A percentile compares a stretch with the other conserved stretches of the same genome.
phyloP scores from a whole-genome alignment of 1,284 basidiomycete genomes.

The Cryptococcus wingfieldii region DNA sequence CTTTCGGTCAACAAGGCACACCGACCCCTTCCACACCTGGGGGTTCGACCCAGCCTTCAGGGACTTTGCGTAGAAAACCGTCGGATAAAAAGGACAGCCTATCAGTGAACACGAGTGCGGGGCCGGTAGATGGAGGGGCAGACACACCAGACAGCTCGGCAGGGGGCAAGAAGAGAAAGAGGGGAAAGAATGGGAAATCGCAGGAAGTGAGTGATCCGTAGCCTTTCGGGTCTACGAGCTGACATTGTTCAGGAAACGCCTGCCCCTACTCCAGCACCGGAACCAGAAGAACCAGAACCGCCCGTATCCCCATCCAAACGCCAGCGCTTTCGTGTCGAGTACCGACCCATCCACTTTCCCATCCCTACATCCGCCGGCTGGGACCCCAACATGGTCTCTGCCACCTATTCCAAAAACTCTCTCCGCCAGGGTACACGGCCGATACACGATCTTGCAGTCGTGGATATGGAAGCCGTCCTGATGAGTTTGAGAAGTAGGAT shows the following conservation, averaged over 20 bases:
- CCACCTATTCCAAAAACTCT: constrained; percentile 61
- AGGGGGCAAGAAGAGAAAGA: constrained; percentile 20
- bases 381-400: constrained; percentile 63
- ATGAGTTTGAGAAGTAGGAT: constrained; percentile 86
- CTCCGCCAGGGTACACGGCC: constrained; percentile 61
- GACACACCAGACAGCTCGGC: background rate
- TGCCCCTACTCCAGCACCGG: background rate
- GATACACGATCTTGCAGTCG: constrained; percentile 53
- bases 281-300: constrained; percentile 1
- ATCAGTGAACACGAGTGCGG: constrained; percentile 1
- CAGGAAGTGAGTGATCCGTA: background rate
- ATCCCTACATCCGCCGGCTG: constrained; percentile 79
- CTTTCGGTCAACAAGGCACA: background rate
- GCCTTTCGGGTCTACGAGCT: no score
- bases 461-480: constrained; percentile 83
- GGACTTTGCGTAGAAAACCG: background rate
- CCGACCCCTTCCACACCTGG: background rate
- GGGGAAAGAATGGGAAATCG: constrained; percentile 12
- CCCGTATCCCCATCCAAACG: constrained; percentile 35
- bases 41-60: background rate
- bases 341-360: constrained; percentile 74
- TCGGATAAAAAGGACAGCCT: background rate
- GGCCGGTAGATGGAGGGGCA: background rate
- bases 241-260: background rate
- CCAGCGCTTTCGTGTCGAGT: constrained; percentile 80